Percentiles rank a stretch among this genome's conserved stretches.
These are phyloP conservation scores for Pyrenophora seminiperda DNA, from an alignment of 2,329 filamentous ascomycete genomes.

Conservation along the genomic window DNA sequence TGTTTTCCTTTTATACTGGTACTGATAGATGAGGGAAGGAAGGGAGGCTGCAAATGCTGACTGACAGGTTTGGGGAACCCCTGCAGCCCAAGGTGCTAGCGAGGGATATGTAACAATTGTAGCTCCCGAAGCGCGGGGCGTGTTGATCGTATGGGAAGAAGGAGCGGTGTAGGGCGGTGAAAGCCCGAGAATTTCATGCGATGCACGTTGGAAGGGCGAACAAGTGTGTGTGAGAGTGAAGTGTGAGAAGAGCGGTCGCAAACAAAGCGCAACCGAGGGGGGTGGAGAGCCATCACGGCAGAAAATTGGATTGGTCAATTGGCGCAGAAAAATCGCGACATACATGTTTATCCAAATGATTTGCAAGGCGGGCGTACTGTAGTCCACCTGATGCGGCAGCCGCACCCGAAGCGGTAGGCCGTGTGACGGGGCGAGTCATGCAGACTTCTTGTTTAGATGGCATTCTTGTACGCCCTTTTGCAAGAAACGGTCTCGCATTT, in stretches of 20 bases:
- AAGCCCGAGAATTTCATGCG: slow-evolving; percentile 7
- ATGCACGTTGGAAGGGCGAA: slow-evolving; percentile 4
- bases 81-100: slow-evolving; percentile 10
- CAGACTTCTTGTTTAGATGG: no score
- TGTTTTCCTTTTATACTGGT: background rate
- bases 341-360: slow-evolving; percentile 2
- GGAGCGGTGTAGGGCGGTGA: slow-evolving; percentile 31
- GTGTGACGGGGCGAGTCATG: no score
- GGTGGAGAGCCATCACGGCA: background rate
- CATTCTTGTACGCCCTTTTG: no score
- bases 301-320: slow-evolving; percentile 12
- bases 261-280: no score
- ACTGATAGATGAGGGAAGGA: no score
- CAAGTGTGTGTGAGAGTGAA: no score
- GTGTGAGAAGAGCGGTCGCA: no score
- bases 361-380: slow-evolving; percentile 5
- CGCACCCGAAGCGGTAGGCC: no score
- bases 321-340: slow-evolving; percentile 1
- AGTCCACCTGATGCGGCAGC: slow-evolving; percentile 11
- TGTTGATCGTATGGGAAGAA: slow-evolving; percentile 13
- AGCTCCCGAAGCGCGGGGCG: slow-evolving; percentile 14
- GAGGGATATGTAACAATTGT: slow-evolving; percentile 1
- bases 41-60: slow-evolving; percentile 2
- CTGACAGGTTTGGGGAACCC: slow-evolving; percentile 14
- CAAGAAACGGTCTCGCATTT: no score